Percentiles rank a stretch among this genome's conserved stretches.
phyloP scores from a whole-genome alignment of 805 yeast species.

The Jamesozyma spencerorum region DNA sequence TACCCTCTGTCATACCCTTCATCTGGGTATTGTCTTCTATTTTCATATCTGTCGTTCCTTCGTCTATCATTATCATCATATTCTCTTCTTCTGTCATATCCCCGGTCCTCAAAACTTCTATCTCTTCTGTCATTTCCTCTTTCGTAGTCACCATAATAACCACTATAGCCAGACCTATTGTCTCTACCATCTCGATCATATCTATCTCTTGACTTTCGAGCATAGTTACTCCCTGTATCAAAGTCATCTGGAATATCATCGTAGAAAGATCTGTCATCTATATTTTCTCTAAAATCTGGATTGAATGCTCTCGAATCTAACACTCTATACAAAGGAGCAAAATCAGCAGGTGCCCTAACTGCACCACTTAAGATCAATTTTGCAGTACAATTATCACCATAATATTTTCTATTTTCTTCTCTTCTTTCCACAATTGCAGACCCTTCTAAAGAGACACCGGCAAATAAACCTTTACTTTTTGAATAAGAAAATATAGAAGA shows the following conservation, averaged over 20 bases:
- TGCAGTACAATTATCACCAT: slow-evolving; percentile 82
- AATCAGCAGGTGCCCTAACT: slow-evolving; percentile 83
- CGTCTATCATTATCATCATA: neutral
- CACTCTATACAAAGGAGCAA: slow-evolving; percentile 77
- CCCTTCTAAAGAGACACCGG: slow-evolving; percentile 96
- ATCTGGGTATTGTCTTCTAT: neutral
- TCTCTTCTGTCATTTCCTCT: slow-evolving; percentile 3
- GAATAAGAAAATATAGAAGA: slow-evolving; percentile 92
- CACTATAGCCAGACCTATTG: slow-evolving; percentile 1
- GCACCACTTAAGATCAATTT: slow-evolving; percentile 72
- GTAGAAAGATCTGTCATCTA: slow-evolving; percentile 32
- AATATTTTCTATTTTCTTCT: slow-evolving; percentile 92
- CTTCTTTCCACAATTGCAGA: slow-evolving; percentile 94
- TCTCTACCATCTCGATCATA: slow-evolving; percentile 6
- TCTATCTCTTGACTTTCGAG: slow-evolving; percentile 2
- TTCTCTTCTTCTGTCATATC: neutral
- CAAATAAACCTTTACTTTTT: slow-evolving; percentile 92
- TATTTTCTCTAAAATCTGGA: slow-evolving; percentile 45
- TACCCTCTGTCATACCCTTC: neutral
- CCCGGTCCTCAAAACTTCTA: slow-evolving; percentile 2
- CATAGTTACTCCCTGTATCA: slow-evolving; percentile 9
- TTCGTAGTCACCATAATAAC: slow-evolving; percentile 5
- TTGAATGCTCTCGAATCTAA: slow-evolving; percentile 78
- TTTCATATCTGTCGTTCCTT: neutral
- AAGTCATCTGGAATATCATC: slow-evolving; percentile 45